Conservation (phyloP, 2,329 filamentous ascomycete genomes). For the Epichloe elymi region DNA sequence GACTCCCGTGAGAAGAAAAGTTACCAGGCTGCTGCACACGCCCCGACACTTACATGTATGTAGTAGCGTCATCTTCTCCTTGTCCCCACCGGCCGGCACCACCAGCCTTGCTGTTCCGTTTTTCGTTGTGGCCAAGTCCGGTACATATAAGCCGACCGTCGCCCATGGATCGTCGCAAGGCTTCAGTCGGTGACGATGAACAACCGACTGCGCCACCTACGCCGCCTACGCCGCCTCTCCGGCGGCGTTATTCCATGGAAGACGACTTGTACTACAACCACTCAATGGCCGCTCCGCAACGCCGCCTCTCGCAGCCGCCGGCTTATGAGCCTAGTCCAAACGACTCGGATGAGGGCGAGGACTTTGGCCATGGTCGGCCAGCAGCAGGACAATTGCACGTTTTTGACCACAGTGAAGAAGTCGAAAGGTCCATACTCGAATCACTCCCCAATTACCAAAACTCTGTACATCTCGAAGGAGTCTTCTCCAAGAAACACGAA, state of each 20-base stretch:
- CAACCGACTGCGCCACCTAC: constrained; percentile 14
- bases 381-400: constrained; percentile 8
- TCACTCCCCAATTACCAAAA: constrained; percentile 42
- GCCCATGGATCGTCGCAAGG: constrained; percentile 22
- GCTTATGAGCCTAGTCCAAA: constrained; percentile 24
- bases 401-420: constrained; percentile 14
- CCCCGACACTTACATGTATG: no score
- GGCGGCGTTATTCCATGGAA: constrained; percentile 39
- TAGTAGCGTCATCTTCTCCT: not conserved
- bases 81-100: not conserved
- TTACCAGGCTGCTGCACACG: not conserved
- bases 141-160: constrained; percentile 10
- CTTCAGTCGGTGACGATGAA: constrained; percentile 20
- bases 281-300: constrained; percentile 32
- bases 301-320: constrained; percentile 33
- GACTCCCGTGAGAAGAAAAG: constrained; percentile 13
- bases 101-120: constrained; percentile 1
- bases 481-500: constrained; percentile 53
- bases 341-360: constrained; percentile 4
- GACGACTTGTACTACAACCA: constrained; percentile 40
- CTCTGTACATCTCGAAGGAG: constrained; percentile 39
- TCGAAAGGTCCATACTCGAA: constrained; percentile 24
- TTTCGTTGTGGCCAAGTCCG: constrained; percentile 5
- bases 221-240: constrained; percentile 18
- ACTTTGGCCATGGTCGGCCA: not conserved